Base-by-base conservation (phyloP, 805 yeast species). In the Trichomonascus vanleenenianus region DNA sequence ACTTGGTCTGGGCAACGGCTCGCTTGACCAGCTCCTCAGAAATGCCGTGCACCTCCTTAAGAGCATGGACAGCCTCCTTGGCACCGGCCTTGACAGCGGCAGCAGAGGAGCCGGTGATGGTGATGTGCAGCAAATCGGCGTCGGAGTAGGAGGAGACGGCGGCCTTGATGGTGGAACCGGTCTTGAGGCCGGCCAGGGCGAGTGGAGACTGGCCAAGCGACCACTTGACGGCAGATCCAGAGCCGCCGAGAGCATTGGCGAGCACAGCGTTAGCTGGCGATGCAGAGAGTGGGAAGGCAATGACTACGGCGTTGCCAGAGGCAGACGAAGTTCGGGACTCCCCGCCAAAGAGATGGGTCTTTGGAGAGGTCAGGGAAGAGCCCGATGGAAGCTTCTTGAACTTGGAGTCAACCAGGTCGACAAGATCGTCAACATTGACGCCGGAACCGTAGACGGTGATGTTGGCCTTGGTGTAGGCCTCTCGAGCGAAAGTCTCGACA, bases 111-210 rank as follows among this genome's bases (percentile, higher is more conserved):
- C 83, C 85, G 51, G 78, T 61, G 51, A 83, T 81, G 46, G 78
- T 67, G 46, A 87, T 72, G 56, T 83, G 76, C 71, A 93, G 83
- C 59, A 93, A 75, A 47, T 91, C 85, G 49, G 88, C 85, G 62
- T 82, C 88, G 55, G 79, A 72, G 76, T 83, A 88, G 62, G 76
- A 71, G 63, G 72, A 69, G 58, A 84, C 70, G 57, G 72, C 56
- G 51, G 73, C 77, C 47, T 65, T 65, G 52, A 84, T 64, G 57
- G 71, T 63, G 51, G 83, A 63, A 39, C 64, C 66, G 67, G 58
- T 52, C 55, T 75, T 48, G 27, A 56, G 73, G 42, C 68, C 64
- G 48, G 72, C 65, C 52, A 59, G 53, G 55, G 76, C 68, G 53
- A 77, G 71, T 45, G 79, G 73, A 38, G 81, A 63, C 43, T 64